Conservation (phyloP, 2,329 filamentous ascomycete genomes). For the Phaeosphaeria sp. region DNA sequence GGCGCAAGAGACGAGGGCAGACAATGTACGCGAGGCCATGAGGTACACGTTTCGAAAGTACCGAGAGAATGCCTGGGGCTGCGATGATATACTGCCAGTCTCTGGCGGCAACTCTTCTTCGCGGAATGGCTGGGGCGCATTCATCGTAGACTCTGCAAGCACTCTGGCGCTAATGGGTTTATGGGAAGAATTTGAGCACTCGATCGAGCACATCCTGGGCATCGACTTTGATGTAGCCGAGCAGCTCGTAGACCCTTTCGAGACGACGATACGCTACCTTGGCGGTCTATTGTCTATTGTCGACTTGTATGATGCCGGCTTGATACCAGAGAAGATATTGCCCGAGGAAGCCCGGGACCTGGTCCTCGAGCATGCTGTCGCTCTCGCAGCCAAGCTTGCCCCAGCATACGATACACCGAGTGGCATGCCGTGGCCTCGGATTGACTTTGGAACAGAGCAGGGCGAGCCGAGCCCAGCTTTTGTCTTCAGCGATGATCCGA, state of each 20-base stretch:
- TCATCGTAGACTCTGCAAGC: conserved; percentile 51
- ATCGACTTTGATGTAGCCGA: conserved; percentile 47
- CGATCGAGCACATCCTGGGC: conserved; percentile 47
- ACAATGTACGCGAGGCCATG: conserved; percentile 48
- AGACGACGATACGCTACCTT: conserved; percentile 52
- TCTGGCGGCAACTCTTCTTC: conserved; percentile 44
- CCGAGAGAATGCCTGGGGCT: conserved; percentile 49
- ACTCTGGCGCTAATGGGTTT: conserved; percentile 52
- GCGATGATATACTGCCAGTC: conserved; percentile 50
- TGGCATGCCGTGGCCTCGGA: conserved; percentile 54
- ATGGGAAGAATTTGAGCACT: conserved; percentile 51
- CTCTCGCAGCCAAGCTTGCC: conserved; percentile 46
- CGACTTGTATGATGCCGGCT: conserved; percentile 51
- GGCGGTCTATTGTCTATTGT: conserved; percentile 50
- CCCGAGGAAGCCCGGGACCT: conserved; percentile 36
- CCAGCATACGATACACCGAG: conserved; percentile 51
- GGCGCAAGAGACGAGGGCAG: conserved; percentile 44
- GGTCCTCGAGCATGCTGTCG: conserved; percentile 48
- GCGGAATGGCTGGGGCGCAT: conserved; percentile 53
- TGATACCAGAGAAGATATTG: conserved; percentile 46
- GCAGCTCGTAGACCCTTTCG: conserved; percentile 50
- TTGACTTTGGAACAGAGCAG: conserved; percentile 48
- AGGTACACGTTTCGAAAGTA: conserved; percentile 51
- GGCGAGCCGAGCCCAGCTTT: conserved; percentile 42
- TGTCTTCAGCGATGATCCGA: conserved; percentile 35